Evolutionary conservation across 805 yeast species (phyloP).

Genomic region (Sugiyamaella qingdaonensis): DNA sequence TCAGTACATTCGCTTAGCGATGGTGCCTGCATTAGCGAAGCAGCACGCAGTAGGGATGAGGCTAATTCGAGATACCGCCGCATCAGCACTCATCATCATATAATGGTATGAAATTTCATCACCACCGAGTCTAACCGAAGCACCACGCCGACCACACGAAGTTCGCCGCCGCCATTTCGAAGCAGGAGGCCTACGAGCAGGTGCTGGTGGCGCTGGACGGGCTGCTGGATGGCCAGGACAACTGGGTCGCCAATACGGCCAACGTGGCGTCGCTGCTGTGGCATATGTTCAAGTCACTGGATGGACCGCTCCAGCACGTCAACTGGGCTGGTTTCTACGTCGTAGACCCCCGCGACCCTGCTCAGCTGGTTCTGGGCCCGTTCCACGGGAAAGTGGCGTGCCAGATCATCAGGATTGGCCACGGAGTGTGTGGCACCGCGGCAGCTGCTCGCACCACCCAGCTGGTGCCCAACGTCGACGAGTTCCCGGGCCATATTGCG

Average conservation of each 20-base stretch:
- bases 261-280: conserved; percentile 83
- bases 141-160: conserved; percentile 71
- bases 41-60: no score
- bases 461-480: conserved; percentile 69
- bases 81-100: not conserved
- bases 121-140: not conserved
- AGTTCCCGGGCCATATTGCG: conserved; percentile 90
- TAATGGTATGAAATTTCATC: no score
- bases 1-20: no score
- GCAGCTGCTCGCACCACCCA: conserved; percentile 59
- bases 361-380: conserved; percentile 74
- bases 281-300: conserved; percentile 73
- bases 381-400: conserved; percentile 98
- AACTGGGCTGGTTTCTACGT: conserved; percentile 96
- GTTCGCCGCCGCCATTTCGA: conserved; percentile 37
- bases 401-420: conserved; percentile 70
- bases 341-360: conserved; percentile 35
- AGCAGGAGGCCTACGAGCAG: conserved; percentile 52
- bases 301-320: conserved; percentile 40
- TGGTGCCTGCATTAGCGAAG: no score
- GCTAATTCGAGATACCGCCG: not conserved
- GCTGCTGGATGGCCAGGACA: conserved; percentile 54
- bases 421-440: conserved; percentile 91
- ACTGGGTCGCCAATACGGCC: conserved; percentile 88
- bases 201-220: conserved; percentile 62